phyloP scores from a whole-genome alignment of 2,329 filamentous ascomycete genomes.

The Fusarium haematococcum region DNA sequence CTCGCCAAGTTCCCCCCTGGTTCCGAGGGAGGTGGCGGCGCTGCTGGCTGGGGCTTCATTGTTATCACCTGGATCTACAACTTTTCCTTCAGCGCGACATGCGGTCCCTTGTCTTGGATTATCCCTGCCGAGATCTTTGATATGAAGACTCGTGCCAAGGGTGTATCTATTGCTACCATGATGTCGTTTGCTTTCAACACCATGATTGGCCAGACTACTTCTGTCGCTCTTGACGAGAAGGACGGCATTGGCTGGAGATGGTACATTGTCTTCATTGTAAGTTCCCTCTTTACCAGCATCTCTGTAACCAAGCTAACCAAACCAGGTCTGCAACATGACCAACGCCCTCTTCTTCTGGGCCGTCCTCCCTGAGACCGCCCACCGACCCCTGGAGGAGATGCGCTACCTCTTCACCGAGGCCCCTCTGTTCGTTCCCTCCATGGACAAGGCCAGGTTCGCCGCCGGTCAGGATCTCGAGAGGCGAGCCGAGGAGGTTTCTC shows the following conservation, averaged over 20 bases:
- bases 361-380: conserved; percentile 74
- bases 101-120: conserved; percentile 72
- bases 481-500: conserved; percentile 23
- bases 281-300: background rate
- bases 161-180: conserved; percentile 81
- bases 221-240: conserved; percentile 60
- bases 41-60: conserved; percentile 80
- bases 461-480: conserved; percentile 27
- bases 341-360: conserved; percentile 67
- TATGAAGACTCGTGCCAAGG: conserved; percentile 79
- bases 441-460: conserved; percentile 56
- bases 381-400: conserved; percentile 76
- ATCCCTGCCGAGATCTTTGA: conserved; percentile 82
- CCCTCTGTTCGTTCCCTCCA: conserved; percentile 68
- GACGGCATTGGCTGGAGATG: conserved; percentile 59
- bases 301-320: background rate
- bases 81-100: conserved; percentile 78
- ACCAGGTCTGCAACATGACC: conserved; percentile 66
- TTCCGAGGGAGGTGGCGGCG: conserved; percentile 52
- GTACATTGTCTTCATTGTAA: conserved; percentile 60
- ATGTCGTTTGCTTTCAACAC: conserved; percentile 80
- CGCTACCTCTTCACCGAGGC: conserved; percentile 74
- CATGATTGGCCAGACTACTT: conserved; percentile 75
- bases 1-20: conserved; percentile 68
- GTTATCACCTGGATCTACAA: conserved; percentile 82